These are phyloP conservation scores for Bolboschoenoplectus hybrid DNA, from an alignment of 202 grass and related monocot species.

Conservation along the genomic window DNA sequence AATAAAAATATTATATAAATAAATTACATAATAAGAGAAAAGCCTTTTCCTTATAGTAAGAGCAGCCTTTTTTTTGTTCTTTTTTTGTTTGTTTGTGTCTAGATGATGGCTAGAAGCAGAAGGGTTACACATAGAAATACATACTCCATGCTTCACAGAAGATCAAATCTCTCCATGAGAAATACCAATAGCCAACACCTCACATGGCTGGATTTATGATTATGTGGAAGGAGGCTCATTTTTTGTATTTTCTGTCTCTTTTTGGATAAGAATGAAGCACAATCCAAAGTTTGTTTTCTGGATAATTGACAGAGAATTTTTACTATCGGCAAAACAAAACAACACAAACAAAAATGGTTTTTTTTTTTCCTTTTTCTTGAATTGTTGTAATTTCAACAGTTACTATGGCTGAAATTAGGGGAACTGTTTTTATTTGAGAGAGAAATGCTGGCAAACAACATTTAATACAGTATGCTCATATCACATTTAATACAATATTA, in stretches of 20 bases:
- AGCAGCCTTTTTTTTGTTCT: background rate
- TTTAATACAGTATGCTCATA: background rate
- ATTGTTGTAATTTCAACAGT: background rate
- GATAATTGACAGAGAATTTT: background rate
- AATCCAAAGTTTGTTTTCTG: conserved; percentile 1
- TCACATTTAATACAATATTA: background rate
- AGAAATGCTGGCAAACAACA: background rate
- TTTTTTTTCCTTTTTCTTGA: background rate
- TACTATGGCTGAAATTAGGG: background rate
- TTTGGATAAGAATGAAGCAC: conserved; percentile 27
- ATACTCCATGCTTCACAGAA: background rate
- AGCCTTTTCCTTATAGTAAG: background rate
- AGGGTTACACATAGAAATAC: background rate
- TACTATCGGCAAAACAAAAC: background rate
- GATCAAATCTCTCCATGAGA: background rate
- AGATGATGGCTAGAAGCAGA: background rate
- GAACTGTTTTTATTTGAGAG: background rate
- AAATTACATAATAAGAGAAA: no score
- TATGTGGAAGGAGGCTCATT: background rate
- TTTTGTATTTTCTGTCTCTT: background rate
- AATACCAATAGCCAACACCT: background rate
- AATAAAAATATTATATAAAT: no score
- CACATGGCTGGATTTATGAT: background rate
- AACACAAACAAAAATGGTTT: no score
- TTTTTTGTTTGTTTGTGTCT: background rate